Evolutionary conservation across 257 asterid genomes (phyloP).

Genomic region (Knoxia roxburghii): DNA sequence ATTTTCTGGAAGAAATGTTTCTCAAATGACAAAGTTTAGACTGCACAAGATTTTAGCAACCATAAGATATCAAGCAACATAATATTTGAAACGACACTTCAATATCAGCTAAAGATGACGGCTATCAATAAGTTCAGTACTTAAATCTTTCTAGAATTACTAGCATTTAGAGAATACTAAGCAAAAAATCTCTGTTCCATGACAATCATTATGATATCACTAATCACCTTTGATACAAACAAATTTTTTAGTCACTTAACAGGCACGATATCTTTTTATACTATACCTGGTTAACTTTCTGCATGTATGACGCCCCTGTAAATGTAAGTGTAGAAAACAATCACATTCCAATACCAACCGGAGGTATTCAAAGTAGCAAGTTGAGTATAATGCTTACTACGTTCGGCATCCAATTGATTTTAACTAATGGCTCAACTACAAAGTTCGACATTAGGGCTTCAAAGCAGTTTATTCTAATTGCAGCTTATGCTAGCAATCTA

Average conservation of each 20-base stretch:
- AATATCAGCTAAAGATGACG: neutral
- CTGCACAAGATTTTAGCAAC: constrained; percentile 35
- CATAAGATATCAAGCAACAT: constrained; percentile 7
- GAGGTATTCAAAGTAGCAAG: neutral
- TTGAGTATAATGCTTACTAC: neutral
- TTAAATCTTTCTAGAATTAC: neutral
- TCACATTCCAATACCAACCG: neutral
- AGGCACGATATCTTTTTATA: neutral
- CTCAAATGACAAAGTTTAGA: constrained; percentile 75
- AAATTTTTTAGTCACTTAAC: neutral
- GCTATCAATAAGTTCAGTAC: neutral
- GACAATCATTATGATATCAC: neutral
- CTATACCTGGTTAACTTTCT: neutral
- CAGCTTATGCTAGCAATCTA: neutral
- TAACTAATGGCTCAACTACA: neutral
- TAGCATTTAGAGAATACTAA: neutral
- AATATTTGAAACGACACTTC: neutral
- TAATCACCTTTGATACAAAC: neutral
- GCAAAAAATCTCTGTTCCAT: neutral
- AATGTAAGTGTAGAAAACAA: neutral
- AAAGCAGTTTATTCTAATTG: neutral
- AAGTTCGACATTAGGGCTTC: neutral
- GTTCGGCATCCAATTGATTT: neutral
- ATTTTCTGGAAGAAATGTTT: constrained; percentile 44
- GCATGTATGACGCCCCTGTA: neutral